phyloP scores from a whole-genome alignment of 2,329 filamentous ascomycete genomes.

The Harringtonia lauricola region DNA sequence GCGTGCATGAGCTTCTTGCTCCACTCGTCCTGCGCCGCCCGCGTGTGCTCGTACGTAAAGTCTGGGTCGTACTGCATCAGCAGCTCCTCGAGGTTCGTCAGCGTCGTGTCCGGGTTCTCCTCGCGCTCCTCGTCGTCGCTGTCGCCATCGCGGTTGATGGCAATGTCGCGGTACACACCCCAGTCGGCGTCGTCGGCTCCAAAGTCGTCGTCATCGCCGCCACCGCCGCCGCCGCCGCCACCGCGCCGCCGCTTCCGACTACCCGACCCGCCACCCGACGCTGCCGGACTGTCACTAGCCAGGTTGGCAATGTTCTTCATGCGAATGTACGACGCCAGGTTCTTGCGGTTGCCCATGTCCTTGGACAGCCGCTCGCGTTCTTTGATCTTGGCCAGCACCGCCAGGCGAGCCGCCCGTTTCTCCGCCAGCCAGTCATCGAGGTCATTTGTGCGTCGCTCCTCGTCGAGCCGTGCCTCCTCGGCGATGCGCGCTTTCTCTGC shows the following conservation, averaged over 20 bases:
- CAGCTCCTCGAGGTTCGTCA: conserved; percentile 73
- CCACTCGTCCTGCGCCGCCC: conserved; percentile 91
- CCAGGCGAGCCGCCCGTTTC: conserved; percentile 60
- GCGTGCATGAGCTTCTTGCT: conserved; percentile 83
- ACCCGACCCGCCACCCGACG: conserved; percentile 12
- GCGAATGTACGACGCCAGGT: conserved; percentile 86
- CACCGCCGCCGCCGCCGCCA: conserved; percentile 84
- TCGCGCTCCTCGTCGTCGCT: conserved; percentile 90
- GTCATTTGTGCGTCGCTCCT: conserved; percentile 72
- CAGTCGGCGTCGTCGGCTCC: conserved; percentile 96
- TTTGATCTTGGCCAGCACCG: conserved; percentile 73
- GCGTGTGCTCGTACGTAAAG: conserved; percentile 86
- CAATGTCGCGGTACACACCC: conserved; percentile 88
- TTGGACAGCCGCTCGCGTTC: conserved; percentile 88
- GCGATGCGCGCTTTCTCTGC: conserved; percentile 75
- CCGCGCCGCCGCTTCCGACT: conserved; percentile 41
- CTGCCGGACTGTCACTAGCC: conserved; percentile 70
- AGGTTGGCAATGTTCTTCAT: conserved; percentile 98
- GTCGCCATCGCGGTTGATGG: conserved; percentile 52
- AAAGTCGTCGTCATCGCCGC: conserved; percentile 74
- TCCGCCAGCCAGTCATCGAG: conserved; percentile 81
- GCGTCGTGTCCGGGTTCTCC: conserved; percentile 63
- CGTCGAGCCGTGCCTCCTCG: conserved; percentile 75
- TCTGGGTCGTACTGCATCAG: conserved; percentile 76
- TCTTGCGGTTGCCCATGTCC: conserved; percentile 93